Conservation (phyloP, 1,139 yeast species). For the Sugiyamaella japonica region DNA sequence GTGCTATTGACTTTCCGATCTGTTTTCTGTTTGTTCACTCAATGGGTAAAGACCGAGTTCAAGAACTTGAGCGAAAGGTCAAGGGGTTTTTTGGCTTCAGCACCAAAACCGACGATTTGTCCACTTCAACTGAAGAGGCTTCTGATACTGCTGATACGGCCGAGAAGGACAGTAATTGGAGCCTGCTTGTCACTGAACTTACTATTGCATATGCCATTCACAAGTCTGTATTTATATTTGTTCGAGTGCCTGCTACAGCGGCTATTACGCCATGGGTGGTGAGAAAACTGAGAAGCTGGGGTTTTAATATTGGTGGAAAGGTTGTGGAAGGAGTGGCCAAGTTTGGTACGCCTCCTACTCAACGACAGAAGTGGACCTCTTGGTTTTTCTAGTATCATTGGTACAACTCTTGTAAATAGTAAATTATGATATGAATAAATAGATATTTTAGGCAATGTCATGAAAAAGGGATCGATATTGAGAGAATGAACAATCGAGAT, state of each 20-base stretch:
- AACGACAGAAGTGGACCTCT: slow-evolving; percentile 59
- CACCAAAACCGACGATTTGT: slow-evolving; percentile 34
- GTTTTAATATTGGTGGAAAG: slow-evolving; percentile 69
- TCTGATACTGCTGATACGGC: not conserved
- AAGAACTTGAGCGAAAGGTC: slow-evolving; percentile 59
- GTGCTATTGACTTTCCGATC: slow-evolving; percentile 75
- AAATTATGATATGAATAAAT: slow-evolving; percentile 10
- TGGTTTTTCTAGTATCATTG: slow-evolving; percentile 50
- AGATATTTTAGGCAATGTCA: not conserved
- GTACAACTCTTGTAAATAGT: slow-evolving; percentile 1
- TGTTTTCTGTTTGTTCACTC: slow-evolving; percentile 83
- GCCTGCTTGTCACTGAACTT: slow-evolving; percentile 65
- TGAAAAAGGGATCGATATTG: no score
- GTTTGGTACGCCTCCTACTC: slow-evolving; percentile 56
- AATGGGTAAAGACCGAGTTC: slow-evolving; percentile 77
- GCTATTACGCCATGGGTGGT: slow-evolving; percentile 88
- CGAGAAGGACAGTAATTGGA: slow-evolving; percentile 30
- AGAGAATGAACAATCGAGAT: no score
- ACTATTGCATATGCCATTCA: slow-evolving; percentile 92
- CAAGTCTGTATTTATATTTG: slow-evolving; percentile 71
- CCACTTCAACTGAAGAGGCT: slow-evolving; percentile 26
- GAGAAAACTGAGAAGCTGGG: slow-evolving; percentile 64
- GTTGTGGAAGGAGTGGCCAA: slow-evolving; percentile 35
- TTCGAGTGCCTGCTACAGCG: slow-evolving; percentile 87
- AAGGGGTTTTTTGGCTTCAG: slow-evolving; percentile 46